These are phyloP conservation scores for Meyerozyma guilliermondii DNA, from an alignment of 1,139 yeast genomes.

Conservation along the genomic window DNA sequence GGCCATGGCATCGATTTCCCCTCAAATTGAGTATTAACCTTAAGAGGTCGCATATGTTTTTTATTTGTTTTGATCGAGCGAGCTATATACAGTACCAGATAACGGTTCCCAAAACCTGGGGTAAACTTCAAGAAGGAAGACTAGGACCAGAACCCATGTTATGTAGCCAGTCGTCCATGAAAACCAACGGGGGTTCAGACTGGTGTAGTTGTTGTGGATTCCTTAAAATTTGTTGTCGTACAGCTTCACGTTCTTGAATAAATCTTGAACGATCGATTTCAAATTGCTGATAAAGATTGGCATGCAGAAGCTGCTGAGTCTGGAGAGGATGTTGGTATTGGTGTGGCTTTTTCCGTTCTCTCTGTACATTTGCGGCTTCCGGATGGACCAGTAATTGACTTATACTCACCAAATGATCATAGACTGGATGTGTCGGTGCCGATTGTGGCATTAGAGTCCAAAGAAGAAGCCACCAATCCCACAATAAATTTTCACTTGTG, in stretches of 20 bases:
- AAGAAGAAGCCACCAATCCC: constrained; percentile 1
- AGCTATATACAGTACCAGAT: neutral
- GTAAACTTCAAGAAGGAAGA: neutral
- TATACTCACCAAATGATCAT: neutral
- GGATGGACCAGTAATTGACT: neutral
- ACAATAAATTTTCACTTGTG: neutral
- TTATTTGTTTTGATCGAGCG: constrained; percentile 1
- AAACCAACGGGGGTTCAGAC: neutral
- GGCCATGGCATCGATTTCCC: neutral
- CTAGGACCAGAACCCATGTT: neutral
- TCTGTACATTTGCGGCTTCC: neutral
- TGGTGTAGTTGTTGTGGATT: neutral
- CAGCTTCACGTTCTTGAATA: neutral
- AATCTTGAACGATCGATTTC: neutral
- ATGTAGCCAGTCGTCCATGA: neutral
- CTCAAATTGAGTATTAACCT: neutral
- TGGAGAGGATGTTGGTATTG: neutral
- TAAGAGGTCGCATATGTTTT: neutral
- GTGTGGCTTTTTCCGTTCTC: neutral
- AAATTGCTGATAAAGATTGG: neutral
- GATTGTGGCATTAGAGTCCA: neutral
- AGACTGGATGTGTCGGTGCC: neutral
- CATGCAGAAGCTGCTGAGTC: neutral
- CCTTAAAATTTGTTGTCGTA: neutral
- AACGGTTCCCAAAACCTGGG: neutral